A percentile compares a stretch with the other conserved stretches of the same genome.
These are phyloP conservation scores for Chloris gayana DNA, from an alignment of 176 grass and related monocot genomes.

Conservation along the genomic window DNA sequence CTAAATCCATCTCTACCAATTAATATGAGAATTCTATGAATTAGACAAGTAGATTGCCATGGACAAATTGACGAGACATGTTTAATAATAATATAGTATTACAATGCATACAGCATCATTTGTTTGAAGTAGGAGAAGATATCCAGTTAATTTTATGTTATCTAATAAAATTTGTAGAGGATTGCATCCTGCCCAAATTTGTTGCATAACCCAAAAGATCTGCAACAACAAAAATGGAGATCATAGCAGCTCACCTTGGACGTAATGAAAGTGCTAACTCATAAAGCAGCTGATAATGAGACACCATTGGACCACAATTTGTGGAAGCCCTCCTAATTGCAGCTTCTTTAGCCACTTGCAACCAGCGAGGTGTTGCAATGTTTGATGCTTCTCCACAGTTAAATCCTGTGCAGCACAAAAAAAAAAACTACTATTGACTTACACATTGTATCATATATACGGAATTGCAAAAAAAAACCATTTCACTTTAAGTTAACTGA, in stretches of 20 bases:
- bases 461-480: slow-evolving; percentile 18
- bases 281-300: slow-evolving; percentile 99
- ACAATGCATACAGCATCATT: slow-evolving; percentile 16
- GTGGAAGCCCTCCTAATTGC: slow-evolving; percentile 99
- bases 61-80: slow-evolving; percentile 11
- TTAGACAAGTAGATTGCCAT: slow-evolving; percentile 18
- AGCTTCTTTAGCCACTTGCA: slow-evolving; percentile 97
- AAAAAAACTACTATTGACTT: not conserved
- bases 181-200: slow-evolving; percentile 16
- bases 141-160: slow-evolving; percentile 19
- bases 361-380: slow-evolving; percentile 95
- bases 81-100: slow-evolving; percentile 20
- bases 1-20: slow-evolving; percentile 32
- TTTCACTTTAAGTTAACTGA: slow-evolving; percentile 26
- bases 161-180: slow-evolving; percentile 4
- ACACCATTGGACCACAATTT: slow-evolving; percentile 96
- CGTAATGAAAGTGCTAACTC: slow-evolving; percentile 77
- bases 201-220: slow-evolving; percentile 4
- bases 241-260: slow-evolving; percentile 61
- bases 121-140: slow-evolving; percentile 3
- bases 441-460: slow-evolving; percentile 26
- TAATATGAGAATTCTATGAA: slow-evolving; percentile 17
- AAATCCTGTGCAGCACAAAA: slow-evolving; percentile 60
- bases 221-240: slow-evolving; percentile 13
- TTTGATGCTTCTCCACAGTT: slow-evolving; percentile 99